Percentiles rank a stretch among this genome's conserved stretches.
Conservation (phyloP, 1,284 basidiomycete genomes). For the Anthracocystis setariae region DNA sequence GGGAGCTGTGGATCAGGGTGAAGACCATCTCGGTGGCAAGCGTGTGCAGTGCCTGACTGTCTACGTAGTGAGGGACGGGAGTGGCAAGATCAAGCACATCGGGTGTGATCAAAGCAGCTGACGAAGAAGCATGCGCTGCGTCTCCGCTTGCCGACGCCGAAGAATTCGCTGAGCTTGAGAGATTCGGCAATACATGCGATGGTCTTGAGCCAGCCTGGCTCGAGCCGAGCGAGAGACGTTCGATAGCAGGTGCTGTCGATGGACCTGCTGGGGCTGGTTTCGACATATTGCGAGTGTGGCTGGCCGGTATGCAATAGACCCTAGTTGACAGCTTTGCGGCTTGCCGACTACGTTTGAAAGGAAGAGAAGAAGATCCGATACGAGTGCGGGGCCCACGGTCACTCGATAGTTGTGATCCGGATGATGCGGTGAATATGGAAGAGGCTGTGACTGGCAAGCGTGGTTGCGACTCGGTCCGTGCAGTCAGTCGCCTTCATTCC, state of each 20-base stretch:
- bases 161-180: slow-evolving; percentile 11
- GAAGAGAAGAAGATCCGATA: slow-evolving; percentile 5
- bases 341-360: background rate
- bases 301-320: too few relatives aligned
- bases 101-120: slow-evolving; percentile 36
- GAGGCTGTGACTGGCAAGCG: too few relatives aligned
- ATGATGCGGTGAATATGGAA: too few relatives aligned
- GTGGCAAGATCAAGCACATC: slow-evolving; percentile 66
- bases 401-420: too few relatives aligned
- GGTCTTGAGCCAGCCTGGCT: slow-evolving; percentile 23
- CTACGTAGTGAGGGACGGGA: slow-evolving; percentile 71
- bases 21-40: slow-evolving; percentile 79
- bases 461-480: slow-evolving; percentile 19
- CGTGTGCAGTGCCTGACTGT: slow-evolving; percentile 82
- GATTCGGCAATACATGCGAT: slow-evolving; percentile 37
- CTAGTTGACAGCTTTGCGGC: too few relatives aligned
- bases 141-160: slow-evolving; percentile 11
- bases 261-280: slow-evolving; percentile 13
- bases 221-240: slow-evolving; percentile 39
- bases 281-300: too few relatives aligned
- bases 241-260: slow-evolving; percentile 21
- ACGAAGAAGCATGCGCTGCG: slow-evolving; percentile 11
- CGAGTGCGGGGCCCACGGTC: too few relatives aligned
- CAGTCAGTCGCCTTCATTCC: slow-evolving; percentile 1
- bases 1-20: slow-evolving; percentile 44